Conservation (phyloP, 129 eudicot genomes). For the Lactuca sativa region DNA sequence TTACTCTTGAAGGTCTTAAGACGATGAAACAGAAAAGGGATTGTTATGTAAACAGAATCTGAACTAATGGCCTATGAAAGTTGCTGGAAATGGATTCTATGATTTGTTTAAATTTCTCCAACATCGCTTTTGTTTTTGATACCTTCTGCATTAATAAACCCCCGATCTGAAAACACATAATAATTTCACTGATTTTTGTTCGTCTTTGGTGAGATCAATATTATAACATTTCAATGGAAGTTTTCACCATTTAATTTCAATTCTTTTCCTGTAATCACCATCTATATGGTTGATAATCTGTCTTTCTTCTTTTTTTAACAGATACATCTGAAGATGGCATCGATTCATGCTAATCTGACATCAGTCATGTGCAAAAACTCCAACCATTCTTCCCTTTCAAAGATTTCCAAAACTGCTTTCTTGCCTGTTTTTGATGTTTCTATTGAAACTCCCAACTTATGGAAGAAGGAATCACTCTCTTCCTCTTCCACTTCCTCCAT, state of each 20-base stretch:
- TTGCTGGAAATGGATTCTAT: constrained; percentile 5
- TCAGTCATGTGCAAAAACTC: constrained; percentile 61
- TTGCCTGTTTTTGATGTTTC: constrained; percentile 59
- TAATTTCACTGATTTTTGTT: neutral
- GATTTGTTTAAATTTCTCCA: neutral
- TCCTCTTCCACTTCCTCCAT: constrained; percentile 26
- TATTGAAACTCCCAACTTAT: constrained; percentile 32
- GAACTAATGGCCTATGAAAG: neutral
- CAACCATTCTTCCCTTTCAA: constrained; percentile 38
- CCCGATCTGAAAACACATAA: neutral
- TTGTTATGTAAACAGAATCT: neutral
- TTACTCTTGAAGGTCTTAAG: neutral
- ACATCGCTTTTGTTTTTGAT: neutral
- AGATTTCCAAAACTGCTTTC: constrained; percentile 57
- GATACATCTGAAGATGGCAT: constrained; percentile 58
- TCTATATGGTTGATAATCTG: neutral
- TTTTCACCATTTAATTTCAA: constrained; percentile 3
- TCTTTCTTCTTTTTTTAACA: constrained; percentile 1
- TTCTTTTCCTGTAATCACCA: neutral
- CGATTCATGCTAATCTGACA: constrained; percentile 67
- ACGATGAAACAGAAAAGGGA: neutral
- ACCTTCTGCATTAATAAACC: constrained; percentile 9
- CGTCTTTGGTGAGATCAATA: neutral
- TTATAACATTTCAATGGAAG: neutral
- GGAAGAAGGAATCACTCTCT: constrained; percentile 45